A percentile compares a stretch with the other conserved stretches of the same genome.
These are phyloP conservation scores for Pseudogymnoascus sp. DNA, from an alignment of 2,329 filamentous ascomycete genomes.

Conservation along the genomic window DNA sequence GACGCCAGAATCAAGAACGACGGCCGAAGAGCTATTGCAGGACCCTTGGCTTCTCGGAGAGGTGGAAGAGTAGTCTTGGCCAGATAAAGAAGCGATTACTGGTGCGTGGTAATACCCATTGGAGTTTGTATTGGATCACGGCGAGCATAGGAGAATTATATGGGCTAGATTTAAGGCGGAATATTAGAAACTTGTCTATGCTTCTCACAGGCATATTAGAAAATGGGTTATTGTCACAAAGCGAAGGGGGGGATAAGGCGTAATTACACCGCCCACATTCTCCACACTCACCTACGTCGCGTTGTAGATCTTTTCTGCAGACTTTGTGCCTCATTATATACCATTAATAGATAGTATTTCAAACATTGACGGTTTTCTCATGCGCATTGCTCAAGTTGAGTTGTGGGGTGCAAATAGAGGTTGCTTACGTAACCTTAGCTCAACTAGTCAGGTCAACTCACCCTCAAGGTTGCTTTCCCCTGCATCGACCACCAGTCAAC, in stretches of 20 bases:
- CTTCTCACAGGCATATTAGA: neutral
- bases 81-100: too few species aligned
- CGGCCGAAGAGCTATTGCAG: slow-evolving; percentile 18
- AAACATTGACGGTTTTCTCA: neutral
- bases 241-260: too few species aligned
- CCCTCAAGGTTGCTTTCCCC: neutral
- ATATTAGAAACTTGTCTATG: neutral
- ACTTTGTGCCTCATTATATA: neutral
- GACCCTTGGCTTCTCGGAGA: slow-evolving; percentile 18
- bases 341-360: neutral
- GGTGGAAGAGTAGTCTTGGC: slow-evolving; percentile 9
- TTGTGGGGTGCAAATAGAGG: neutral
- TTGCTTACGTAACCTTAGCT: neutral
- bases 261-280: too few species aligned
- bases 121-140: too few species aligned
- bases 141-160: too few species aligned
- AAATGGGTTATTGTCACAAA: too few species aligned
- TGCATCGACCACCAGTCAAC: neutral
- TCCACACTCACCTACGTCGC: too few species aligned
- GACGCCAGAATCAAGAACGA: slow-evolving; percentile 20
- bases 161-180: neutral
- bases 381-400: neutral
- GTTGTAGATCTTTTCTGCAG: neutral
- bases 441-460: neutral
- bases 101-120: too few species aligned